Evolutionary conservation across 2,329 filamentous ascomycete species (phyloP).

Genomic region (Aspergillus ibericus): DNA sequence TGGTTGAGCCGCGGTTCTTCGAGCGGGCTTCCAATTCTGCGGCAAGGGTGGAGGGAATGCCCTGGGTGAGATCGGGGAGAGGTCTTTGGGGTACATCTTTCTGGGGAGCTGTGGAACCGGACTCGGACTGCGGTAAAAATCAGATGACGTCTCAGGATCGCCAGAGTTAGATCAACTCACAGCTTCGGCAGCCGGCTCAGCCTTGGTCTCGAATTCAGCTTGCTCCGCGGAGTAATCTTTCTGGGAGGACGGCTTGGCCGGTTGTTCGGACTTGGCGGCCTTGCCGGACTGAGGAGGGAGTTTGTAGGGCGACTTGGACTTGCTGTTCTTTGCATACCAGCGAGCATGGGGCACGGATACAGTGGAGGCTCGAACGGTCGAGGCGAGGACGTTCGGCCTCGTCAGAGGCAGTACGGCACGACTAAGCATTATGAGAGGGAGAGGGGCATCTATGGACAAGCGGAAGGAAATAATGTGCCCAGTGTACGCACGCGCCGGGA

Average conservation of each 20-base stretch:
- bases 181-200: slow-evolving; percentile 34
- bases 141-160: slow-evolving; percentile 2
- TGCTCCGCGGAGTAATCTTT: slow-evolving; percentile 37
- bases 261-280: slow-evolving; percentile 27
- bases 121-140: slow-evolving; percentile 33
- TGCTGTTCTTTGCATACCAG: slow-evolving; percentile 42
- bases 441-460: slow-evolving; percentile 6
- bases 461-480: slow-evolving; percentile 16
- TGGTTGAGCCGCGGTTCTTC: slow-evolving; percentile 38
- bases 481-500: slow-evolving; percentile 24
- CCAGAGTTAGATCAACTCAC: slow-evolving; percentile 24
- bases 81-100: slow-evolving; percentile 57
- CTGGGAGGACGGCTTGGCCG: slow-evolving; percentile 25
- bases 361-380: slow-evolving; percentile 36
- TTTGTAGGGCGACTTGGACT: slow-evolving; percentile 35
- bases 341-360: slow-evolving; percentile 36
- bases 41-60: slow-evolving; percentile 87
- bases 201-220: slow-evolving; percentile 39
- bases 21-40: slow-evolving; percentile 63
- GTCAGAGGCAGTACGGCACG: slow-evolving; percentile 47
- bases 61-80: slow-evolving; percentile 87
- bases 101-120: slow-evolving; percentile 35
- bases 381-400: slow-evolving; percentile 42
- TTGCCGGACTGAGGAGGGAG: slow-evolving; percentile 35
- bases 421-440: slow-evolving; percentile 40